These are phyloP conservation scores for Saccharomyces hybrid DNA, from an alignment of 1,139 yeast genomes.

Conservation along the genomic window DNA sequence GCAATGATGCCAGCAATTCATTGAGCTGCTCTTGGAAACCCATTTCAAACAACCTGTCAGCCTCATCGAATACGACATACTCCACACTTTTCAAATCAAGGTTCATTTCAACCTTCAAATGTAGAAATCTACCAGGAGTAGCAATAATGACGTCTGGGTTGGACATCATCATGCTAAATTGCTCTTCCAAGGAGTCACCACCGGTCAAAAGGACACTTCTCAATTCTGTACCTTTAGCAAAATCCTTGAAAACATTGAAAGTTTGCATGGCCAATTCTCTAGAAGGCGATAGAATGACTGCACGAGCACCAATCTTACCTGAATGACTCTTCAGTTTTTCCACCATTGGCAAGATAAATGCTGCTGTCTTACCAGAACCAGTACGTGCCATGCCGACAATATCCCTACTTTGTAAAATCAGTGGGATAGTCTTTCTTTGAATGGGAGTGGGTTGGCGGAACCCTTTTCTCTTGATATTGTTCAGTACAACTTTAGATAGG, in stretches of 20 bases:
- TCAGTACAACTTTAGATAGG: slow-evolving; percentile 59
- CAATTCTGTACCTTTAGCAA: slow-evolving; percentile 75
- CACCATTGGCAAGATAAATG: slow-evolving; percentile 87
- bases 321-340: slow-evolving; percentile 78
- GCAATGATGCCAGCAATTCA: slow-evolving; percentile 78
- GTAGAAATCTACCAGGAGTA: slow-evolving; percentile 96
- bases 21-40: slow-evolving; percentile 94
- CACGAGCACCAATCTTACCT: slow-evolving; percentile 85
- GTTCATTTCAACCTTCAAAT: slow-evolving; percentile 91
- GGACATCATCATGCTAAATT: slow-evolving; percentile 83
- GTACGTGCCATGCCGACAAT: slow-evolving; percentile 99
- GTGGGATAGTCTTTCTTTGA: slow-evolving; percentile 90
- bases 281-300: slow-evolving; percentile 82
- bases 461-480: slow-evolving; percentile 76
- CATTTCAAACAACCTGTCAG: slow-evolving; percentile 94
- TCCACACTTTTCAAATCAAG: slow-evolving; percentile 76
- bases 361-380: slow-evolving; percentile 98
- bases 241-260: slow-evolving; percentile 79
- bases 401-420: slow-evolving; percentile 79
- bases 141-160: slow-evolving; percentile 95
- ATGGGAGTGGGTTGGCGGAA: slow-evolving; percentile 96
- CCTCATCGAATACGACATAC: slow-evolving; percentile 94
- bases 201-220: slow-evolving; percentile 81
- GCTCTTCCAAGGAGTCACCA: slow-evolving; percentile 96
- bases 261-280: slow-evolving; percentile 88